Conservation (phyloP, 2,329 filamentous ascomycete genomes). For the Xylaria sp. region DNA sequence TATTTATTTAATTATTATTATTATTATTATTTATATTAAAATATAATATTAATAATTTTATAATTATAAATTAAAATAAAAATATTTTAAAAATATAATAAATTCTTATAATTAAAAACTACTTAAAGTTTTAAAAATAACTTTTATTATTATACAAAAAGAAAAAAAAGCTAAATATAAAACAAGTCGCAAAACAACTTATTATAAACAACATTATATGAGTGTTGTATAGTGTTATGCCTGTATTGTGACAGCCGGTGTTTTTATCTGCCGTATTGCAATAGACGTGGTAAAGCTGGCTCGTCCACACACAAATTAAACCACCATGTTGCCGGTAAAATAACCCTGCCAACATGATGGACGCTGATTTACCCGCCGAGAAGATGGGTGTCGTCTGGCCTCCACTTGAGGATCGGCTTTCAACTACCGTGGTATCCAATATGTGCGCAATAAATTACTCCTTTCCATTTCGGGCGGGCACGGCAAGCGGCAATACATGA, state of each 20-base stretch:
- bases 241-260: conserved; percentile 10
- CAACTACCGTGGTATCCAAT: conserved; percentile 10
- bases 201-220: neutral
- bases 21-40: conserved; percentile 2
- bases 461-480: conserved; percentile 3
- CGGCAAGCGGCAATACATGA: conserved; percentile 3
- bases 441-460: conserved; percentile 11
- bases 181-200: neutral
- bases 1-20: neutral
- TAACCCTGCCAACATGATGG: conserved; percentile 19
- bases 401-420: conserved; percentile 6
- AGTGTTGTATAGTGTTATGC: conserved; percentile 1
- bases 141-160: neutral
- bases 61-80: neutral
- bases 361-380: conserved; percentile 23
- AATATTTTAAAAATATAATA: neutral
- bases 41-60: neutral
- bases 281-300: conserved; percentile 8
- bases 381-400: conserved; percentile 3
- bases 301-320: conserved; percentile 18
- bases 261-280: conserved; percentile 27
- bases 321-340: conserved; percentile 32
- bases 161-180: neutral
- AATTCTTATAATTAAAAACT: neutral
- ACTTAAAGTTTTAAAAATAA: neutral